Base-by-base conservation (phyloP, 1,284 basidiomycete genomes). In the Phylloboletellus chloephorus region DNA sequence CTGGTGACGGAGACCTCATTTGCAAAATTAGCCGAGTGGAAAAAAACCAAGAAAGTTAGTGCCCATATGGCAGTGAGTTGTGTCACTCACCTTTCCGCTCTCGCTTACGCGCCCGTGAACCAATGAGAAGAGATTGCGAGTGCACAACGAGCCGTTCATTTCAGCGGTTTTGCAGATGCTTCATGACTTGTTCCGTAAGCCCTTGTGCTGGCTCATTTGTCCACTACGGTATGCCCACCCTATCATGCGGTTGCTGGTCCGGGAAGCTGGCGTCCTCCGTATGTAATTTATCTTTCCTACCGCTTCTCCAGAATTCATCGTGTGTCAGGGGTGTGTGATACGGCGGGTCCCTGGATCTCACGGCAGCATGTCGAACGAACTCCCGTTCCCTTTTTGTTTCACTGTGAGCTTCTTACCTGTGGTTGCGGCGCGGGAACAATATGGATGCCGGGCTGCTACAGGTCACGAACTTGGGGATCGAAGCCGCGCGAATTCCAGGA, bases 1-100 rank as follows among this genome's bases (percentile, higher is more conserved):
- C 41, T 49, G 55, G 55, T 49, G 39, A 35, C 37, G n/a, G n/a
- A 28, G n/a, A 13, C n/a, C 26, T 28, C n/a, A n/a, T n/a, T n/a
- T n/a, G n/a, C n/a, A n/a, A n/a, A n/a, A n/a, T n/a, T n/a, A n/a
- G n/a, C n/a, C n/a, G n/a, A n/a, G n/a, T n/a, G n/a, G n/a, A n/a
- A n/a, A n/a, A n/a, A n/a, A n/a, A n/a, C n/a, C n/a, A n/a, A n/a
- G n/a, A n/a, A n/a, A n/a, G n/a, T n/a, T n/a, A n/a, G n/a, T n/a
- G n/a, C n/a, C n/a, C n/a, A n/a, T n/a, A n/a, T n/a, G n/a, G n/a
- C n/a, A n/a, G n/a, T n/a, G n/a, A n/a, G n/a, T n/a, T n/a, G n/a
- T n/a, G n/a, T n/a, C n/a, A n/a, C n/a, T n/a, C n/a, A n/a, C n/a
- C n/a, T n/a, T n/a, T n/a, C n/a, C n/a, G n/a, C n/a, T n/a, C n/a